Conservation (phyloP, 163 green algal genomes). For the Trebouxiophyceae sp. region DNA sequence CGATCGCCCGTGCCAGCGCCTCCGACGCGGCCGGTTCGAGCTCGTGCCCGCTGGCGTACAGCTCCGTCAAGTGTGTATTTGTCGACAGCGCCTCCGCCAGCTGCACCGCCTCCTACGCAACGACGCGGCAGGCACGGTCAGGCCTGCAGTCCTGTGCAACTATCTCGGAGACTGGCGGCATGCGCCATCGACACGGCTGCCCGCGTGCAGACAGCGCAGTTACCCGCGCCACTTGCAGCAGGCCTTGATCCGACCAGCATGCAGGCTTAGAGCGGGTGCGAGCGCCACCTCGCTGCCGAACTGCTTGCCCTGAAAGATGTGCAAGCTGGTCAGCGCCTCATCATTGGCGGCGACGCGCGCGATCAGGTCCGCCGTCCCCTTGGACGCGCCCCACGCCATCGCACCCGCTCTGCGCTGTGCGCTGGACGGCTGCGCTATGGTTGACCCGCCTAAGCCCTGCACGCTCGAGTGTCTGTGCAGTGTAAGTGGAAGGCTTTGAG, state of each 20-base stretch:
- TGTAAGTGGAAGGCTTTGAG: too few species aligned
- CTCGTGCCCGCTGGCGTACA: conserved; percentile 39
- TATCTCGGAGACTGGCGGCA: too few species aligned
- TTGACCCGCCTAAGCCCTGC: conserved; percentile 12
- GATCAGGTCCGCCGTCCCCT: conserved; percentile 1
- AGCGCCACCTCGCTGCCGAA: not conserved
- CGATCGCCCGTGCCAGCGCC: conserved; percentile 22
- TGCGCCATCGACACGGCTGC: too few species aligned
- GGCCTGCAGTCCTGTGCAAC: too few species aligned
- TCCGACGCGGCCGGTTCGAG: conserved; percentile 21
- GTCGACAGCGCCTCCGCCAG: conserved; percentile 24
- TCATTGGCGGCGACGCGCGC: not conserved
- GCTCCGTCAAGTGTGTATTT: conserved; percentile 50
- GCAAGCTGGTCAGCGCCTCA: not conserved
- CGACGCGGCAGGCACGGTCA: too few species aligned
- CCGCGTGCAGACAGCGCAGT: too few species aligned
- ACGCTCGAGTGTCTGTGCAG: too few species aligned
- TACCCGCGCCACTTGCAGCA: too few species aligned
- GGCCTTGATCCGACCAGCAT: too few species aligned
- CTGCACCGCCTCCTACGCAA: conserved; percentile 23
- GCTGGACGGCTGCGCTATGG: conserved; percentile 8
- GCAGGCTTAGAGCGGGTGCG: too few species aligned
- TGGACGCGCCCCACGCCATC: conserved; percentile 10
- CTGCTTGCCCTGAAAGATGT: conserved; percentile 3
- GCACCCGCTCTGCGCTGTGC: not conserved